Conservation (phyloP, 2,329 filamentous ascomycete genomes). For the Cytospora piceae region DNA sequence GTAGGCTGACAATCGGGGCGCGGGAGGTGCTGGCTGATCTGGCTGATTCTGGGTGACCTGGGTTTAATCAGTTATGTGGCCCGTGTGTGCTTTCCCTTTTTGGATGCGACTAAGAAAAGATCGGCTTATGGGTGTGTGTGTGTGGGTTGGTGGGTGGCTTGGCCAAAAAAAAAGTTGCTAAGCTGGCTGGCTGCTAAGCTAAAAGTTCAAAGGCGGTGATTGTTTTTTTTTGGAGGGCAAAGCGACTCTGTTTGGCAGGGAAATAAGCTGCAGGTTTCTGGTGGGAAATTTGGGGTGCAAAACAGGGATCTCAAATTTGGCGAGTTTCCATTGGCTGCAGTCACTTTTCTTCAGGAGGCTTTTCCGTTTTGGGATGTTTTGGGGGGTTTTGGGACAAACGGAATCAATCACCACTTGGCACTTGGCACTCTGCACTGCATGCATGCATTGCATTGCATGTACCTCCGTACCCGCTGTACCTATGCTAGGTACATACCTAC, state of each 20-base stretch:
- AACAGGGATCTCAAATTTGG: constrained; percentile 16
- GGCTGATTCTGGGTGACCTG: constrained; percentile 35
- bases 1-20: constrained; percentile 37
- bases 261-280: constrained; percentile 32
- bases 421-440: too few species aligned
- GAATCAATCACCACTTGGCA: too few species aligned
- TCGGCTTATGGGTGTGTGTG: too few species aligned
- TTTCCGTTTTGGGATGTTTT: constrained; percentile 29
- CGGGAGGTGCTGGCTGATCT: constrained; percentile 43
- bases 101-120: not conserved
- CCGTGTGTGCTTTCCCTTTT: constrained; percentile 18
- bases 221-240: constrained; percentile 28
- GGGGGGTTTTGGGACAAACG: too few species aligned
- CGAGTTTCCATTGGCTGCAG: constrained; percentile 38
- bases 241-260: constrained; percentile 32
- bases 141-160: constrained; percentile 13
- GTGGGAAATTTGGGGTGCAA: constrained; percentile 31
- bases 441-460: too few species aligned
- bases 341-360: constrained; percentile 29
- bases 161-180: constrained; percentile 34
- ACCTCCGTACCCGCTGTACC: too few species aligned
- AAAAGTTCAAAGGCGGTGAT: constrained; percentile 34
- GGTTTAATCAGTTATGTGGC: constrained; percentile 34
- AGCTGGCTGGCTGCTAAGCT: constrained; percentile 28
- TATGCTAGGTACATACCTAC: not conserved